Evolutionary conservation across 345 rosid genomes (phyloP), one percentile per base, ranked within the genome.

Genomic region (Corymbia maculata): DNA sequence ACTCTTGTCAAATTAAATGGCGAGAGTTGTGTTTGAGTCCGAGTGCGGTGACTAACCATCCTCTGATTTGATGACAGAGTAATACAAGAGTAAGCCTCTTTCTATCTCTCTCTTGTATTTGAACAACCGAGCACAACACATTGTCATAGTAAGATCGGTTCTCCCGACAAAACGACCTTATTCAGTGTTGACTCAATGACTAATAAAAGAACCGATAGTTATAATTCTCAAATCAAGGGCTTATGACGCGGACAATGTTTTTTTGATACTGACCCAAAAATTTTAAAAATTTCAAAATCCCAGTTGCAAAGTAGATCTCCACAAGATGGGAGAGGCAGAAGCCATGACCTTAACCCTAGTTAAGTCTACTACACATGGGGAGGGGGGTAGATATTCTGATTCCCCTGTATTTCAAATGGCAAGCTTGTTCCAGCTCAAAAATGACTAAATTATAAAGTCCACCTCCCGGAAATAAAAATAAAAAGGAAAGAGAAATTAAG

Each of bases 381-480:
- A n/a, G 49, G 66, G 66, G 14, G 82, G 85, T 50, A 52, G 75
- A 89, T 91, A 88, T 92, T 91, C 90, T 89, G 90, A 91, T 91
- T 88, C 90, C 88, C 79, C 6, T 68, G 51, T 26, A 26, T 85
- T 64, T 88, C 79, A 22, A 42, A 61, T 88, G 90, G 88, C 91
- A 68, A 91, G 87, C 90, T 89, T 91, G 90, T 85, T 92, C 95
- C 95, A 95, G 92, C 94, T 93, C 93, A 88, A 92, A 36, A 87
- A 50, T 70, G 47, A 22, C 87, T 89, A 91, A 90, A 85, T 93
- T 3, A 85, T 36, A 85, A 49, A 59, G 49, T 32, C 47, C 44
- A 51, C 47, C 32, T 16, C 10, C 16, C 30, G 13, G 50, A 47
- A 26, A 13, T 9, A 13, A 6, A 50, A 50, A 10, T 11, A 6